A percentile compares a stretch with the other conserved stretches of the same genome.
Conservation (phyloP, 768 basidiomycete genomes). For the Mycena alexandri region DNA sequence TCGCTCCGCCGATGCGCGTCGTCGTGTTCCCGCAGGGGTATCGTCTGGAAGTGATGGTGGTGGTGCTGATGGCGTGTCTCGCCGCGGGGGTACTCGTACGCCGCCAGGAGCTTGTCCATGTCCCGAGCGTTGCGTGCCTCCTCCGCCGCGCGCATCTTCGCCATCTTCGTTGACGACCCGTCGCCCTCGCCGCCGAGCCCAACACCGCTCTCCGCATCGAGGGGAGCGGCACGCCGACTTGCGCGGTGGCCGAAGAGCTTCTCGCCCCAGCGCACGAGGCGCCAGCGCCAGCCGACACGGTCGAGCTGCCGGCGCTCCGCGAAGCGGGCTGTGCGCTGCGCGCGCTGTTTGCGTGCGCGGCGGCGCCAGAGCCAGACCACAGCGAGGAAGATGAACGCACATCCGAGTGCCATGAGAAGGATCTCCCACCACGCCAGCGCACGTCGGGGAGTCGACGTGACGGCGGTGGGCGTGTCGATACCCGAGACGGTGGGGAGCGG, state of each 20-base stretch:
- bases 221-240: slow-evolving; percentile 31
- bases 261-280: slow-evolving; percentile 59
- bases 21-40: background rate
- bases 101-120: slow-evolving; percentile 56
- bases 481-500: slow-evolving; percentile 71
- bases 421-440: slow-evolving; percentile 86
- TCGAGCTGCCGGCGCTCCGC: slow-evolving; percentile 57
- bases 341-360: slow-evolving; percentile 69
- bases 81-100: slow-evolving; percentile 44
- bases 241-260: slow-evolving; percentile 57
- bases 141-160: slow-evolving; percentile 57
- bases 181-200: slow-evolving; percentile 47
- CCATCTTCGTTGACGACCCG: slow-evolving; percentile 51
- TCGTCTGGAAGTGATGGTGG: slow-evolving; percentile 23
- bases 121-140: slow-evolving; percentile 42
- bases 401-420: slow-evolving; percentile 84
- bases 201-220: slow-evolving; percentile 22
- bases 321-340: slow-evolving; percentile 61
- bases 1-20: slow-evolving; percentile 32
- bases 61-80: slow-evolving; percentile 41
- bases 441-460: slow-evolving; percentile 42
- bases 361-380: slow-evolving; percentile 79
- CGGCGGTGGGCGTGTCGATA: slow-evolving; percentile 45
- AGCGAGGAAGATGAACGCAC: slow-evolving; percentile 79
- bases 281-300: slow-evolving; percentile 56